Base-by-base conservation (phyloP, 169 alveolate species). In the Sarcocystis neurona region DNA sequence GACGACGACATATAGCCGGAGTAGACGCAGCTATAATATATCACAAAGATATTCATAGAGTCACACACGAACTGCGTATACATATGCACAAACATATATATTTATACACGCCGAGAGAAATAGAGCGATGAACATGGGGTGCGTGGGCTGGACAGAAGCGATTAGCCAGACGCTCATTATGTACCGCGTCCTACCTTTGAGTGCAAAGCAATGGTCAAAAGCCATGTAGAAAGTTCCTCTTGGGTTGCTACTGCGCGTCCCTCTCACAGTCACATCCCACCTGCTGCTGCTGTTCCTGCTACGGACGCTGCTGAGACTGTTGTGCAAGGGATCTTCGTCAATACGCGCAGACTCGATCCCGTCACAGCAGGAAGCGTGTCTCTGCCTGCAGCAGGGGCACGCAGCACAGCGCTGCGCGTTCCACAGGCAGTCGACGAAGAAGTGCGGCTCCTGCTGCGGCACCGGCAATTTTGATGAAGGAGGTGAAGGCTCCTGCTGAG, bases 161-260 rank as follows among this genome's bases (percentile, higher is more conserved):
- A n/a, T n/a, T 58, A 37, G n/a, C n/a, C 47, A 10, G 47, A 70
- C 15, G 60, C 60, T 10, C 60, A 70, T 18, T 10, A 6, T 18
- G 27, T 6, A 39, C 15, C 15, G 47, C 27, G 27, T 6, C 66
- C n/a, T 66, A 30, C 90, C 90, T 37, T 66, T 70, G 79, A 85
- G 72, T 6, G 85, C 58, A 56, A 85, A 85, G 37, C 75, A 58
- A 56, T 85, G 90, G 41, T 85, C 90, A 27, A 63, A 85, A 12
- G 32, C 90, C 43, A 85, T 18, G 58, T 66, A 63, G 63, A 85
- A 27, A 0, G 90, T 18, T 12, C 66, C 85, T 23, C 41, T 0
- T 8, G 2, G 18, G 77, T 0, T n/a, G 37, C 89, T 10, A 41
- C 41, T n/a, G 77, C 10, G 23, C 50, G 32, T 56, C 32, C 32